Conservation (phyloP, 1,284 basidiomycete species). For the Cryptococcus deneoformans region DNA sequence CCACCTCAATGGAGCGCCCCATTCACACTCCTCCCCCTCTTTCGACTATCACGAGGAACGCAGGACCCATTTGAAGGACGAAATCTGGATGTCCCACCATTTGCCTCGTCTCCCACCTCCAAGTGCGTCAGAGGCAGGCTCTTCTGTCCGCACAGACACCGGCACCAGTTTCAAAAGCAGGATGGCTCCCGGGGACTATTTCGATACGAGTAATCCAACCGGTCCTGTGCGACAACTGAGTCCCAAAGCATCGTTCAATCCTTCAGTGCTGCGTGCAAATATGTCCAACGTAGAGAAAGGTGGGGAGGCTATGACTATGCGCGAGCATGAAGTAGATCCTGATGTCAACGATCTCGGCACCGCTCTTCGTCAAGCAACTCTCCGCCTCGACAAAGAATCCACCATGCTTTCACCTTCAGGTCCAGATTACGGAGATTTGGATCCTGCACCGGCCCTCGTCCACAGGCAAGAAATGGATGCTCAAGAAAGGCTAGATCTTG, state of each 20-base stretch:
- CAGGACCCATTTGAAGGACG: slow-evolving; percentile 44
- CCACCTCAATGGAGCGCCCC: slow-evolving; percentile 7
- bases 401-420: slow-evolving; percentile 29
- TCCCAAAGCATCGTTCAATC: not conserved
- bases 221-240: not conserved
- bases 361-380: slow-evolving; percentile 2
- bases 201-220: slow-evolving; percentile 1
- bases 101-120: slow-evolving; percentile 41
- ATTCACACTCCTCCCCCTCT: slow-evolving; percentile 36
- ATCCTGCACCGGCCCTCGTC: slow-evolving; percentile 18
- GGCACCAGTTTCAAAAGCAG: slow-evolving; percentile 2
- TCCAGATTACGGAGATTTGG: slow-evolving; percentile 28
- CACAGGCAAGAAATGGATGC: slow-evolving; percentile 31
- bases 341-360: slow-evolving; percentile 3
- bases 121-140: slow-evolving; percentile 20
- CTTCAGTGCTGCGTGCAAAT: not conserved
- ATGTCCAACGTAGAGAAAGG: slow-evolving; percentile 11
- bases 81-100: slow-evolving; percentile 48
- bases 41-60: slow-evolving; percentile 49
- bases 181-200: slow-evolving; percentile 6
- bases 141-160: slow-evolving; percentile 6
- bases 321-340: not conserved
- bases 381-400: slow-evolving; percentile 5
- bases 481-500: slow-evolving; percentile 41
- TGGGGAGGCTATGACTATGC: slow-evolving; percentile 12